These are phyloP conservation scores for Persicaria tinctoria DNA, from an alignment of 148 eudicot genomes.

Conservation along the genomic window DNA sequence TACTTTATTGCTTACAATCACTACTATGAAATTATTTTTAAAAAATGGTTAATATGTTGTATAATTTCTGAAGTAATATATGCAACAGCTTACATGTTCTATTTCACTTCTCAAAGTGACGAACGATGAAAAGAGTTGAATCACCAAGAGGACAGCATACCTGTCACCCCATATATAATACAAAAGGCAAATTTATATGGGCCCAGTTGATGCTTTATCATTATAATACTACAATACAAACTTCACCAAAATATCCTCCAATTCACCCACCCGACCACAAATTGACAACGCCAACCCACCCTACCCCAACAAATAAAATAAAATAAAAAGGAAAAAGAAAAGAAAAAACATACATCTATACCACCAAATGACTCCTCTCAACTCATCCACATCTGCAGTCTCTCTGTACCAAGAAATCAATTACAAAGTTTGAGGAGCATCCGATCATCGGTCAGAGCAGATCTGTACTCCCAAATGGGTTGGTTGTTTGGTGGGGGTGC, in stretches of 20 bases:
- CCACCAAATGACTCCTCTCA: slow-evolving; percentile 12
- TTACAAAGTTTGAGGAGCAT: background rate
- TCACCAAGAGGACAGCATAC: slow-evolving; percentile 1
- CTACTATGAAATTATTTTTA: no score
- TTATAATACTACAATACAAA: slow-evolving; percentile 2
- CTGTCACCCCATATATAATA: slow-evolving; percentile 10
- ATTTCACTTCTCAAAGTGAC: background rate
- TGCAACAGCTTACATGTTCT: background rate
- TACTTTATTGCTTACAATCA: no score
- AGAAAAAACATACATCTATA: background rate
- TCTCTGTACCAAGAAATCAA: slow-evolving; percentile 5
- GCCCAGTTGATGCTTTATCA: slow-evolving; percentile 7
- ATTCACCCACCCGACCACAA: slow-evolving; percentile 11
- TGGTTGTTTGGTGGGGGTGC: slow-evolving; percentile 25
- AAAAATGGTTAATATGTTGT: no score
- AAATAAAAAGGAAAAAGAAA: background rate
- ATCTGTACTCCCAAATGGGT: slow-evolving; percentile 40
- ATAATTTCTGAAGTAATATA: no score
- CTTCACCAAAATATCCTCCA: background rate
- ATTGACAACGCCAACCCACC: background rate
- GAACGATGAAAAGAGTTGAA: background rate
- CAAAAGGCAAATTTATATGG: background rate
- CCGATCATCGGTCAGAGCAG: slow-evolving; percentile 17
- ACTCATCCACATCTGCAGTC: background rate
- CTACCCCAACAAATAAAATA: background rate